phyloP scores from a whole-genome alignment of 179 eudicot species.

The Actinidia chinensis region DNA sequence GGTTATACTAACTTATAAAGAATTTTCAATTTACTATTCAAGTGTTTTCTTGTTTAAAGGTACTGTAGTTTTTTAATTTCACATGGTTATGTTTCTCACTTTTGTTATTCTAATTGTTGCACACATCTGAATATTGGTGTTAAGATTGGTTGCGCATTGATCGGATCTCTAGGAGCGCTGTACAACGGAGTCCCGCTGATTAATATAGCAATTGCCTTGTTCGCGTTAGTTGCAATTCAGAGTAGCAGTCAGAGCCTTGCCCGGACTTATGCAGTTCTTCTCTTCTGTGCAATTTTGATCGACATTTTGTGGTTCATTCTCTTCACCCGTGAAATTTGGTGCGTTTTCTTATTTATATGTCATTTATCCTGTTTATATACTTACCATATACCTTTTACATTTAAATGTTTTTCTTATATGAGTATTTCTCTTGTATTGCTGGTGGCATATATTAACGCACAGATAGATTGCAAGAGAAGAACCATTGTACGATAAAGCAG shows the following conservation, averaged over 20 bases:
- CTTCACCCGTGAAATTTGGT: constrained; percentile 77
- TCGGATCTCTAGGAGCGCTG: constrained; percentile 85
- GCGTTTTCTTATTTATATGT: constrained; percentile 17
- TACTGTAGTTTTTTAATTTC: not conserved
- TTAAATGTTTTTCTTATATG: not conserved
- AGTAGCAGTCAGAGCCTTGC: constrained; percentile 90
- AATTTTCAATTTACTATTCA: not conserved
- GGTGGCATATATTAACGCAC: not conserved
- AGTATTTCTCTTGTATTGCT: not conserved
- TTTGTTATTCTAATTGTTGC: not conserved
- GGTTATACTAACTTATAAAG: not conserved
- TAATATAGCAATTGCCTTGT: constrained; percentile 66
- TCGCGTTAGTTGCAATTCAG: constrained; percentile 86
- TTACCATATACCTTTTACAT: not conserved
- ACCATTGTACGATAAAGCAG: not conserved
- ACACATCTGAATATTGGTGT: not conserved
- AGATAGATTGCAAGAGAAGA: constrained; percentile 8
- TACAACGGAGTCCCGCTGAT: constrained; percentile 74
- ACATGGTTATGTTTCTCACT: not conserved
- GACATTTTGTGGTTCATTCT: constrained; percentile 76
- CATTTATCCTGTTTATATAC: not conserved
- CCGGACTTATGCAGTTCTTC: constrained; percentile 82
- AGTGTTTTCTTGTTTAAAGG: no score
- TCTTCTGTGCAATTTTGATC: constrained; percentile 56
- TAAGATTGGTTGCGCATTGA: constrained; percentile 79